phyloP scores from a whole-genome alignment of 2,329 filamentous ascomycete species.

The Epicoccum nigrum region DNA sequence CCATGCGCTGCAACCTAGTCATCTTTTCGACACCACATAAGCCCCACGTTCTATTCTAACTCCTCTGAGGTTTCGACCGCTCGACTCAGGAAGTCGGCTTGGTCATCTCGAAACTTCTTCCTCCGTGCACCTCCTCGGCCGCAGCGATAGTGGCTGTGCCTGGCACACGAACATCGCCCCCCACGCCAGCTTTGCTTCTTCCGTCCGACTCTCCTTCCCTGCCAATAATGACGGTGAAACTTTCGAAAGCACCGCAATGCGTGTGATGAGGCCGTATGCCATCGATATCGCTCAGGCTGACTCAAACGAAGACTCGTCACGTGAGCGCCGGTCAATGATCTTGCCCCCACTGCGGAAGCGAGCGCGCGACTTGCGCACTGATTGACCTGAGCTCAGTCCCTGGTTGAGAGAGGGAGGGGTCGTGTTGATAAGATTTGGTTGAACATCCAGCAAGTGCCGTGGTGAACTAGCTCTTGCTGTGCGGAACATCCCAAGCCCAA shows the following conservation, averaged over 20 bases:
- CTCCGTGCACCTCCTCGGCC: not conserved
- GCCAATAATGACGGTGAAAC: not conserved
- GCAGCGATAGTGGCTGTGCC: conserved; percentile 25
- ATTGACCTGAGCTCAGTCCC: not conserved
- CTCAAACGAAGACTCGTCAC: not conserved
- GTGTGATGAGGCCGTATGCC: conserved; percentile 2
- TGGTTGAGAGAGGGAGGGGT: not conserved
- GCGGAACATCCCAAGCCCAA: not conserved
- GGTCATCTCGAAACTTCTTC: not conserved
- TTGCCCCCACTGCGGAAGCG: not conserved
- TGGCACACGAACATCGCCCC: conserved; percentile 18
- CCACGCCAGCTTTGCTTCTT: conserved; percentile 23
- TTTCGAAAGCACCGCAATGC: too few relatives aligned
- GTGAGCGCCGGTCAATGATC: not conserved
- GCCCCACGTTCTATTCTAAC: not conserved
- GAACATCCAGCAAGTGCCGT: not conserved
- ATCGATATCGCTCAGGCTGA: not conserved
- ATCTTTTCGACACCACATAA: not conserved
- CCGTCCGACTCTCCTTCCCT: conserved; percentile 3
- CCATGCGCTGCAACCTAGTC: not conserved
- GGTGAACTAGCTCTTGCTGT: conserved; percentile 1
- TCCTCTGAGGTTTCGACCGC: not conserved
- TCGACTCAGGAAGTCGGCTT: not conserved
- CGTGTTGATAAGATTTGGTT: conserved; percentile 3
- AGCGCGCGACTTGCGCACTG: not conserved